Evolutionary conservation across 148 eudicot genomes (phyloP).

Genomic region (Agrostemma githago): DNA sequence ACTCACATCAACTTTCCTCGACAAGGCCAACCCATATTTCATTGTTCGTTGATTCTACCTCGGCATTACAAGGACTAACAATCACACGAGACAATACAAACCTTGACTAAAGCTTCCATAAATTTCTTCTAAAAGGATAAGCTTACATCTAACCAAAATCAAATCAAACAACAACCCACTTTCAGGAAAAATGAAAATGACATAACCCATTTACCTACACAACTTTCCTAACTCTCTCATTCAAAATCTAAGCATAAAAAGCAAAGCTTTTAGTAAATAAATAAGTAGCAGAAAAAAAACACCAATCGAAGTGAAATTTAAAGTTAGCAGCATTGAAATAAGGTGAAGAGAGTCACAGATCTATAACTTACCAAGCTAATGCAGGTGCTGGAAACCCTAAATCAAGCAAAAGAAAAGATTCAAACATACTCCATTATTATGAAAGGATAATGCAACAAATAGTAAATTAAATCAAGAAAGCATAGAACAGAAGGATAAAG

Average conservation of each 20-base stretch:
- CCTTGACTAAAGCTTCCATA: neutral
- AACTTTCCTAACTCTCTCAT: neutral
- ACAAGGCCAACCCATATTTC: neutral
- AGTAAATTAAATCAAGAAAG: neutral
- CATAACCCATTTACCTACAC: neutral
- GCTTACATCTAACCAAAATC: neutral
- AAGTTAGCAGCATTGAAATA: neutral
- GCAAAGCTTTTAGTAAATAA: too few species aligned
- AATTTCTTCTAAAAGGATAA: neutral
- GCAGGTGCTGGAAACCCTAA: conserved; percentile 27
- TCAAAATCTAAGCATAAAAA: conserved; percentile 1
- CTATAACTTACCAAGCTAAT: conserved; percentile 33
- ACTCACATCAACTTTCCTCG: neutral
- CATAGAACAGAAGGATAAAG: too few species aligned
- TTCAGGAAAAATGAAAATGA: neutral
- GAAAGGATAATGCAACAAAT: neutral
- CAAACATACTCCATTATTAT: neutral
- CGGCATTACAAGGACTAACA: neutral
- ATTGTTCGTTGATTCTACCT: neutral
- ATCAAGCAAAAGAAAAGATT: conserved; percentile 28
- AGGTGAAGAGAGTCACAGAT: conserved; percentile 25
- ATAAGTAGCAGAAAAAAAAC: neutral
- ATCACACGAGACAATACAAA: neutral
- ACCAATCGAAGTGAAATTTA: neutral
- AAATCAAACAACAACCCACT: conserved; percentile 7